Conservation (phyloP, 2,329 filamentous ascomycete species). For the Penicillium palitans region DNA sequence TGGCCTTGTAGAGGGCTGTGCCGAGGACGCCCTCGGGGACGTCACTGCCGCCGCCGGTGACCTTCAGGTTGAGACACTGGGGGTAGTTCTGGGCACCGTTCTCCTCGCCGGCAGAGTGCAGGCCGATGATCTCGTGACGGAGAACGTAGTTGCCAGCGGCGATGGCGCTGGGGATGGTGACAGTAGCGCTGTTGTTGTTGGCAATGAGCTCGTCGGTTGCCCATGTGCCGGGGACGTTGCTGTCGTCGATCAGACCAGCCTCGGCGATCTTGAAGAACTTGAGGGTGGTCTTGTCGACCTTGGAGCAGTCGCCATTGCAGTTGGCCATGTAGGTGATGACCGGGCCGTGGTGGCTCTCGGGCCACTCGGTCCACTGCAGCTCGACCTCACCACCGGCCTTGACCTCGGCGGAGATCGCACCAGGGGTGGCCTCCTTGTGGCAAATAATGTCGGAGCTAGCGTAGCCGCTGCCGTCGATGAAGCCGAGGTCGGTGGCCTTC, state of each 20-base stretch:
- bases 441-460: constrained; percentile 58
- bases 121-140: constrained; percentile 58
- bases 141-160: constrained; percentile 56
- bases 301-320: constrained; percentile 58
- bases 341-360: constrained; percentile 63
- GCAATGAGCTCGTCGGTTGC: constrained; percentile 55
- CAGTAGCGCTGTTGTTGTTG: constrained; percentile 54
- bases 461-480: constrained; percentile 52
- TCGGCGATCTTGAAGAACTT: constrained; percentile 66
- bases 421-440: constrained; percentile 59
- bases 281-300: constrained; percentile 54
- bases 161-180: constrained; percentile 50
- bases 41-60: constrained; percentile 55
- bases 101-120: constrained; percentile 48
- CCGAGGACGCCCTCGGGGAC: constrained; percentile 52
- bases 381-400: constrained; percentile 60
- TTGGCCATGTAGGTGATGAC: constrained; percentile 65
- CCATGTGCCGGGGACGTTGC: constrained; percentile 52
- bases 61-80: constrained; percentile 61
- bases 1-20: constrained; percentile 57
- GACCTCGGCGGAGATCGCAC: constrained; percentile 54
- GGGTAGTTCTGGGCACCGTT: constrained; percentile 58
- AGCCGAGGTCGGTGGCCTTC: constrained; percentile 55
- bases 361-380: constrained; percentile 66
- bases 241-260: constrained; percentile 52